These are phyloP conservation scores for Salvia hispanica DNA, from an alignment of 257 asterid species.

Conservation along the genomic window DNA sequence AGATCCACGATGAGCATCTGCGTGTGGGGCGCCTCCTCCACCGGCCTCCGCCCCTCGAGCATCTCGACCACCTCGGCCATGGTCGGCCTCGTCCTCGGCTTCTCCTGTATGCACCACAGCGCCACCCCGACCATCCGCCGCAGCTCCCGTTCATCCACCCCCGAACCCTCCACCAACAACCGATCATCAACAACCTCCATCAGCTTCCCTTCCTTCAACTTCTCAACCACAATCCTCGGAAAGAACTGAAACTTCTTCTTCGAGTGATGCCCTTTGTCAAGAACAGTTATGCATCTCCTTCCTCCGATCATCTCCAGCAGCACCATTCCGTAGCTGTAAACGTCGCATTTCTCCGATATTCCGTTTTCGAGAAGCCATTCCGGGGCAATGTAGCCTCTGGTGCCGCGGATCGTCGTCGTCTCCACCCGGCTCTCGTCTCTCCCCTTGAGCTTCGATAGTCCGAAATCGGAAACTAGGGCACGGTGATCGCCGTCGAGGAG, in stretches of 20 bases:
- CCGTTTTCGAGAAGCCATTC: conserved; percentile 83
- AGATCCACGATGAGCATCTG: conserved; percentile 57
- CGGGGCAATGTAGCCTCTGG: conserved; percentile 80
- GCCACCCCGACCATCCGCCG: conserved; percentile 54
- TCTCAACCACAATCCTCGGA: conserved; percentile 61
- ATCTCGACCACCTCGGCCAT: conserved; percentile 79
- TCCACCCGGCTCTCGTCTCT: conserved; percentile 70
- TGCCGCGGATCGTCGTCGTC: conserved; percentile 67
- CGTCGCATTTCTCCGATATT: conserved; percentile 71
- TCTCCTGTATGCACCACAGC: conserved; percentile 82
- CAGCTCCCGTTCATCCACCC: conserved; percentile 44
- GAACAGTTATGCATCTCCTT: conserved; percentile 41
- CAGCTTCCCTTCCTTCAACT: conserved; percentile 52
- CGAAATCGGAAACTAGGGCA: conserved; percentile 69
- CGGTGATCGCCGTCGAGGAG: conserved; percentile 51
- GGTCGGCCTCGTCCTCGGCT: conserved; percentile 60
- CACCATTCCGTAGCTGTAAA: conserved; percentile 75
- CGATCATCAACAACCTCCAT: conserved; percentile 73
- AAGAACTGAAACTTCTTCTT: conserved; percentile 56
- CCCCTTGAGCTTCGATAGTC: conserved; percentile 68
- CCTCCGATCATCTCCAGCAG: conserved; percentile 76
- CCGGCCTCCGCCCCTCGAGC: conserved; percentile 60
- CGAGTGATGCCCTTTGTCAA: conserved; percentile 34
- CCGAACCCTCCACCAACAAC: conserved; percentile 39
- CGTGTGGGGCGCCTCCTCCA: conserved; percentile 57